Evolutionary conservation across 441 rosid genomes (phyloP).

Genomic region (Populus hybrid): DNA sequence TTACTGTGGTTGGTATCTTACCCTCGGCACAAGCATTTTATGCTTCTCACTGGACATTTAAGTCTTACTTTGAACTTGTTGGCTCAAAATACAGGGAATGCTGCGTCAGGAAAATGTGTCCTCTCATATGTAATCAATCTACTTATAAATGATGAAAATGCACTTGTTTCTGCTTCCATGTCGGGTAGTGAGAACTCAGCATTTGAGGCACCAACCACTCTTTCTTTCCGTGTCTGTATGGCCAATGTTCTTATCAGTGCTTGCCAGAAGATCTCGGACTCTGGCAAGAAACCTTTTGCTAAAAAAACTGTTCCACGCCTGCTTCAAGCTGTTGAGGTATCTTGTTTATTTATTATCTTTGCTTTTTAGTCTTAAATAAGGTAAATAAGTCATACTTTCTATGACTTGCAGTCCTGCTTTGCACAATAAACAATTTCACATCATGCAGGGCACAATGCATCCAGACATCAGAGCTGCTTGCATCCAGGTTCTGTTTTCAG

Average conservation of each 20-base stretch:
- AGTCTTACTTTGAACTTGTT: conserved; percentile 18
- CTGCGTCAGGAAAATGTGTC: conserved; percentile 32
- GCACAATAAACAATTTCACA: background rate
- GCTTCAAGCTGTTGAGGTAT: conserved; percentile 60
- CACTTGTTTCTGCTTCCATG: conserved; percentile 21
- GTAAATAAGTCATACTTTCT: background rate
- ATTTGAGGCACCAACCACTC: conserved; percentile 28
- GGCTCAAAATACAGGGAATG: conserved; percentile 41
- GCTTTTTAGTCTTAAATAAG: background rate
- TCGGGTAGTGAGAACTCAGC: conserved; percentile 26
- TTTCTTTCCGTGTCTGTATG: conserved; percentile 77
- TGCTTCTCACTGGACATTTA: conserved; percentile 5
- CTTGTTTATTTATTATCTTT: conserved; percentile 12
- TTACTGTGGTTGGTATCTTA: conserved; percentile 33
- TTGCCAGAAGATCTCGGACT: conserved; percentile 69
- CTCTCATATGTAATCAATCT: conserved; percentile 49
- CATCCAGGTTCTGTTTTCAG: conserved; percentile 80
- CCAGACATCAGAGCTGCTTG: conserved; percentile 75
- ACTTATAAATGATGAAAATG: conserved; percentile 42
- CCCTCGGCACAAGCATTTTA: conserved; percentile 11
- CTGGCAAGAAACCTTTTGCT: conserved; percentile 59
- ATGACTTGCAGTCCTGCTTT: background rate
- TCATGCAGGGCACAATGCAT: conserved; percentile 41
- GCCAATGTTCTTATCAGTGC: conserved; percentile 88
- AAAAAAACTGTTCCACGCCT: conserved; percentile 51